These are phyloP conservation scores for Fusarium napiforme DNA, from an alignment of 2,329 filamentous ascomycete species.

Conservation along the genomic window DNA sequence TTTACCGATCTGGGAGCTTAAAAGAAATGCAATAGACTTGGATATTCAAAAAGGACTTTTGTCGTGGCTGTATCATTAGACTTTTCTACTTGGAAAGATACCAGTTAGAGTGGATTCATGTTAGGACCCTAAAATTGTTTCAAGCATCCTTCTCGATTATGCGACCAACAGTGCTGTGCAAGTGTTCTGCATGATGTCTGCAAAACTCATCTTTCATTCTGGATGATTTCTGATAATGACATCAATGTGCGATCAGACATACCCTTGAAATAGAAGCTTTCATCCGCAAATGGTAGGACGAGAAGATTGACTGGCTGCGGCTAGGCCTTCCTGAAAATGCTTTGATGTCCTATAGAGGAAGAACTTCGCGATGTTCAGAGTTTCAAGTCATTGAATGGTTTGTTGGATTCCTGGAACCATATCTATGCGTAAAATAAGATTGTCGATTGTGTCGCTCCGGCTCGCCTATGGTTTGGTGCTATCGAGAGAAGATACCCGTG, in stretches of 20 bases:
- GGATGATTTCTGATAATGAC: neutral
- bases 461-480: neutral
- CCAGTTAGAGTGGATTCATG: neutral
- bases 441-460: no score
- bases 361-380: no score
- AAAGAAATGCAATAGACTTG: neutral
- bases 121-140: neutral
- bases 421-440: neutral
- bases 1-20: conserved; percentile 1
- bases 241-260: neutral
- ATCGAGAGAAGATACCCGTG: neutral
- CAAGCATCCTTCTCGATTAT: neutral
- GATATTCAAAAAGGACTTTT: neutral
- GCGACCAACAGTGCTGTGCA: neutral
- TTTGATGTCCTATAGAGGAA: neutral
- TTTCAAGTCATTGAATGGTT: neutral
- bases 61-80: neutral
- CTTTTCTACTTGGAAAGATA: conserved; percentile 2
- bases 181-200: neutral
- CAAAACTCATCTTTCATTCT: neutral
- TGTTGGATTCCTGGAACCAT: neutral
- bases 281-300: neutral
- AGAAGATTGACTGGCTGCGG: neutral
- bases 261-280: neutral
- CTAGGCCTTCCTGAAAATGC: no score